Evolutionary conservation across 148 eudicot genomes (phyloP), one percentile per base, ranked within the genome.

Genomic region (Vaccinium darrowii): DNA sequence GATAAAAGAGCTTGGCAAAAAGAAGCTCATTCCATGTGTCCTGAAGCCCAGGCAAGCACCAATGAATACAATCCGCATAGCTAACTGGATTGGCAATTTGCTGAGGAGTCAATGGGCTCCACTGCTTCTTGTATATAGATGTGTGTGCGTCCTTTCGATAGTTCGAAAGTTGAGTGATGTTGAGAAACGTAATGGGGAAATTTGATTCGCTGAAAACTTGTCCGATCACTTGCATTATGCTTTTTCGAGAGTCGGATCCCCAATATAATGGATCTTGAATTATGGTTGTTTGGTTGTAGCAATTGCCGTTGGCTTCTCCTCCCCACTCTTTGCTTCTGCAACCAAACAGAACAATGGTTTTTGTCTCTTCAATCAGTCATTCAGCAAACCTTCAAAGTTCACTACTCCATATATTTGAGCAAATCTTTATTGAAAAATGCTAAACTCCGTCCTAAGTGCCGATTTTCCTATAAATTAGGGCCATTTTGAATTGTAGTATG

Each of bases 11-110:
- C 89, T 97, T 94, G 16, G 98, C 92, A 62, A 86, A 95, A 4
- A 97, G 86, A 78, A 97, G 94, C 84, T 97, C 99, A 67, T 97
- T 97, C 99, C 99, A 97, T 1, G 96, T 95, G 84, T 97, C 99
- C 83, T 95, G 99, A 3, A 95, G 89, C 6, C 99, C 99, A 2
- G 98, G 99, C 54, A 97, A 60, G 85, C 99, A 97, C 98, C 98
- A 97, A 58, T 95, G 99, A 23, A 91, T 92, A 74, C 99, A 97
- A 39, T 97, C 99, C 1, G 99, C 95, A 58, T 97, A 97, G 90
- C 91, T 95, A 21, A 76, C 87, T 0, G 99, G 99, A 51, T 97
- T 90, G 14, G 98, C 98, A 0, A 87, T 53, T 89, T 97, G 98
- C 85, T 95, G 94, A 0, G 94, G 93, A 0, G 99, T 94, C 81